These are phyloP conservation scores for Cladosporium sp. DNA, from an alignment of 2,329 filamentous ascomycete genomes.

Conservation along the genomic window DNA sequence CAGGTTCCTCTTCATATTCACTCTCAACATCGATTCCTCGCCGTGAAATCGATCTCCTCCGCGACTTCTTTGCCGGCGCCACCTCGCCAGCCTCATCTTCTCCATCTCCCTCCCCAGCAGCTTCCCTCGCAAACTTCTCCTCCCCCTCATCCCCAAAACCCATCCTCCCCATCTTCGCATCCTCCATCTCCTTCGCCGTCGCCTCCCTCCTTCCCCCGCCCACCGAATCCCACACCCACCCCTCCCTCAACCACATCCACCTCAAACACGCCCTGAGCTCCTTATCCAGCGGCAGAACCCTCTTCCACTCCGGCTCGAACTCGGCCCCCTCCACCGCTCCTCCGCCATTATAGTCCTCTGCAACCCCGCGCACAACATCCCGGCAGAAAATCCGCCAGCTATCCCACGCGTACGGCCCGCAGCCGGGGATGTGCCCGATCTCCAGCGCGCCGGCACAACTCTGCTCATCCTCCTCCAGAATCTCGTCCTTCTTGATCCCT, in stretches of 20 bases:
- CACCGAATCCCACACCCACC: conserved; percentile 70
- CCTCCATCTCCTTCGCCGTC: conserved; percentile 46
- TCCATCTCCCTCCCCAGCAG: not conserved
- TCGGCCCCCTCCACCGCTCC: conserved; percentile 33
- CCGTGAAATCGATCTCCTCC: conserved; percentile 1
- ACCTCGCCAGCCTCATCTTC: not conserved
- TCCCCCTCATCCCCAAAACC: conserved; percentile 29
- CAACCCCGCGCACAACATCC: conserved; percentile 63
- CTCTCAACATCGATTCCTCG: conserved; percentile 1
- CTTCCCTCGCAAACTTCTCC: conserved; percentile 19
- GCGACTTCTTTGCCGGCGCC: not conserved
- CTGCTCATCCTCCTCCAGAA: conserved; percentile 42
- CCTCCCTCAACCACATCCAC: conserved; percentile 89
- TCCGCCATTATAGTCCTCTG: conserved; percentile 59
- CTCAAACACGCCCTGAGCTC: conserved; percentile 79
- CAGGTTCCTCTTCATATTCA: not conserved
- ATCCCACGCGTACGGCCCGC: conserved; percentile 74
- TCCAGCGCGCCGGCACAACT: conserved; percentile 61
- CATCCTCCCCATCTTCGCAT: conserved; percentile 54
- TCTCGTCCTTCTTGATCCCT: conserved; percentile 39
- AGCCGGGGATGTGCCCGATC: conserved; percentile 73
- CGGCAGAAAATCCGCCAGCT: conserved; percentile 93
- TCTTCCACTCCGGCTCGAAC: conserved; percentile 86
- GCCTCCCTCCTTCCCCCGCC: conserved; percentile 59
- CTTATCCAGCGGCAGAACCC: conserved; percentile 76